Percentiles rank a stretch among this genome's conserved stretches.
phyloP scores from a whole-genome alignment of 352 stramenopile species.

The Blastocystis sp. region DNA sequence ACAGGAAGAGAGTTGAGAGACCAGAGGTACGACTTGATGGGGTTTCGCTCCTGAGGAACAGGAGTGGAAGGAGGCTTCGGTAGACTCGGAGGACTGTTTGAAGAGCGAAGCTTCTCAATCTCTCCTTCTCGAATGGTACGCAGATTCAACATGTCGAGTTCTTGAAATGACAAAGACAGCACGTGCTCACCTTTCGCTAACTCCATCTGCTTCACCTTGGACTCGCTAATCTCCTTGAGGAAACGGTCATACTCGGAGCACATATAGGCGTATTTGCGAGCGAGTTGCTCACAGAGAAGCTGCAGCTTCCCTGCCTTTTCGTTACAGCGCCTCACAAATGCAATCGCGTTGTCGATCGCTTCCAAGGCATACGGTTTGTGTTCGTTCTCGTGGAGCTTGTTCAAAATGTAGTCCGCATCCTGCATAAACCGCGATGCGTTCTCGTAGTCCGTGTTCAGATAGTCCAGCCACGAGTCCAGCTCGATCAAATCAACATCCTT shows the following conservation, averaged over 20 bases:
- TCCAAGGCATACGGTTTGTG: not conserved
- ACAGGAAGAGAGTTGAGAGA: not conserved
- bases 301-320: not conserved
- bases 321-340: not conserved
- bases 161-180: not conserved
- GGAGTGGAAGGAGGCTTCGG: not conserved
- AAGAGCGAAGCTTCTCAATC: not conserved
- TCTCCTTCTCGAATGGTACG: not conserved
- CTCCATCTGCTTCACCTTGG: slow-evolving; percentile 5
- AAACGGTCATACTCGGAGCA: not conserved
- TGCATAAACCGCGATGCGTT: not conserved
- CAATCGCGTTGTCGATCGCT: not conserved
- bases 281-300: not conserved
- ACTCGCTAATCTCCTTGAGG: not conserved
- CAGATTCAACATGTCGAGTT: slow-evolving; percentile 2
- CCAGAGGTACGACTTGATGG: slow-evolving; percentile 9
- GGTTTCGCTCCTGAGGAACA: not conserved
- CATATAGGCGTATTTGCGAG: slow-evolving; percentile 23
- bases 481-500: slow-evolving; percentile 14
- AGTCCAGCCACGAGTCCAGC: slow-evolving; percentile 33
- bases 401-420: slow-evolving; percentile 25
- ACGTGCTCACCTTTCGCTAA: not conserved
- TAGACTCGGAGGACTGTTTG: not conserved
- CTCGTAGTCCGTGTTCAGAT: slow-evolving; percentile 19
- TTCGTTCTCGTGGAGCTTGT: slow-evolving; percentile 25